Evolutionary conservation across 192 early-diverging fungal genomes (phyloP), one percentile per base, ranked within the genome.

Genomic region (Gigaspora rosea): DNA sequence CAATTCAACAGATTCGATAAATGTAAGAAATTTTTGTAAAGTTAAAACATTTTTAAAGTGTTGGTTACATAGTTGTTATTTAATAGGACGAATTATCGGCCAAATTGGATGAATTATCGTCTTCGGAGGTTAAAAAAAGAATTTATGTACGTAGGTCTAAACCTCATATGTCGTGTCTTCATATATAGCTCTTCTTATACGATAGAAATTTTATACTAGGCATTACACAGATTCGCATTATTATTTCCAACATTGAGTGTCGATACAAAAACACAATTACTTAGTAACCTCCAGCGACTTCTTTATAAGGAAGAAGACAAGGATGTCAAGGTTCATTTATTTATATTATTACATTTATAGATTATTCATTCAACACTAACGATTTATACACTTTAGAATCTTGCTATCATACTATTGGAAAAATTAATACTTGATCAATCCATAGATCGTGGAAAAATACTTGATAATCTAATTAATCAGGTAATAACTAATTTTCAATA

Each of bases 381-480:
- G 16, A 41, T 72, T 20, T 9, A 7, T 10, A 36, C 27, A 65
- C 36, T 67, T 65, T 41, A 73, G 61, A 48, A 50, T 12, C 48
- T 70, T 62, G 51, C 64, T 18, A 47, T 71, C 35, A 46, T 67
- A 69, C 48, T 75, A 15, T 57, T 69, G 12, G 73, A 59, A 13
- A 56, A 36, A 49, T 32, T 57, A 41, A 57, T 63, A 8, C 63
- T 35, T 58, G 65, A 72, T 22, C 73, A 79, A 0, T 32, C 27
- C 18, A 51, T 74, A 3, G 67, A 82, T 49, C 78, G 79, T 22
- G 63, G 71, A 22, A 59, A 22, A 36, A 73, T 80, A n/a, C 71
- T 85, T n/a, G 72, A 80, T 32, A 75, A 78, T 54, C 48, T 85
- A 12, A 54, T 80, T 13, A 77, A 78, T 62, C 81, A 85, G 68